These are phyloP conservation scores for Nemania sp. DNA, from an alignment of 2,329 filamentous ascomycete species.

Conservation along the genomic window DNA sequence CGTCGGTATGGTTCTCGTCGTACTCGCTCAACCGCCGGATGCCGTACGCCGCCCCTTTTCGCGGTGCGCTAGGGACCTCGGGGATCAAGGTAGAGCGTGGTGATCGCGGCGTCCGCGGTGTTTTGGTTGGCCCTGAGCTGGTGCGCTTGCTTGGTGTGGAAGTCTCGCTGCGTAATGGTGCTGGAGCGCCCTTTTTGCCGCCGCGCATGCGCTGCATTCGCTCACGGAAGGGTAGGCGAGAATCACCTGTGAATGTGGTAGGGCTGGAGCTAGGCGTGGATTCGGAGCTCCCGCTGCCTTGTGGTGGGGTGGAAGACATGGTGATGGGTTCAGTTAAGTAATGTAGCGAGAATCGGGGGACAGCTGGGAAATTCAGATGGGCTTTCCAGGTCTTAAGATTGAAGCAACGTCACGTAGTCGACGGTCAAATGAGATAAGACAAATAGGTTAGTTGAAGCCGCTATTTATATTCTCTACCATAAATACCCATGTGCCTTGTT, in stretches of 20 bases:
- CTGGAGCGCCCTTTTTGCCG: background rate
- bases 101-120: constrained; percentile 10
- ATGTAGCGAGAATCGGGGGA: background rate
- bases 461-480: constrained; percentile 12
- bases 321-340: background rate
- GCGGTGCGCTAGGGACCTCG: constrained; percentile 26
- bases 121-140: background rate
- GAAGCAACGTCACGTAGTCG: background rate
- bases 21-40: background rate
- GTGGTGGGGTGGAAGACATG: constrained; percentile 11
- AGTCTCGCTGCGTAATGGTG: background rate
- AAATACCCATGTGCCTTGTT: background rate
- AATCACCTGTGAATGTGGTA: constrained; percentile 40
- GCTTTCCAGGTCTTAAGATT: constrained; percentile 15
- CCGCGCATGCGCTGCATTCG: constrained; percentile 33
- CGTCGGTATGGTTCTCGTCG: background rate
- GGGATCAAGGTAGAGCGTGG: background rate
- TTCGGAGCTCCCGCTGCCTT: background rate
- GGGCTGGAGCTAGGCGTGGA: background rate
- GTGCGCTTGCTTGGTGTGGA: background rate
- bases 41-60: background rate
- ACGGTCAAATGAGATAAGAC: background rate
- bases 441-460: background rate
- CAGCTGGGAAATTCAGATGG: constrained; percentile 2
- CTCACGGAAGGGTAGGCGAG: constrained; percentile 35